Evolutionary conservation across 768 basidiomycete genomes (phyloP).

Genomic region (Boletus pseudo-olivaceus): DNA sequence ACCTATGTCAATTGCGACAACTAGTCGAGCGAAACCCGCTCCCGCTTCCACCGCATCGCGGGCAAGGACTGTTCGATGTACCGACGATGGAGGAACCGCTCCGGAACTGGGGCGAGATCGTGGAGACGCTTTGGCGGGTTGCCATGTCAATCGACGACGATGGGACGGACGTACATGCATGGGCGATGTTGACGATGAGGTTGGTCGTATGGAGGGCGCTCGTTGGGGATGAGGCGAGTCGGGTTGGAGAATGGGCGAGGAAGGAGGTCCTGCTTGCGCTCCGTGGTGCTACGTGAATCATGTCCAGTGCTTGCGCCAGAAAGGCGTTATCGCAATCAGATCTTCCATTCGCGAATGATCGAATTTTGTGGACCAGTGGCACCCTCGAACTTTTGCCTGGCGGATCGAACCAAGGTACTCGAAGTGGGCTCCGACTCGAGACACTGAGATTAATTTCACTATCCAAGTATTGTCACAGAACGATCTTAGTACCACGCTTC

Average conservation of each 20-base stretch:
- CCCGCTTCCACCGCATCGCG: conserved; percentile 32
- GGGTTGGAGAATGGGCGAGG: conserved; percentile 57
- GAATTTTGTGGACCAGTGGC: too few species aligned
- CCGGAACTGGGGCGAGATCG: conserved; percentile 45
- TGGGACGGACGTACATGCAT: neutral
- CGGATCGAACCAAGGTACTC: neutral
- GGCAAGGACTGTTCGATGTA: conserved; percentile 36
- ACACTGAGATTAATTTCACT: too few species aligned
- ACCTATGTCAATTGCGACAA: neutral
- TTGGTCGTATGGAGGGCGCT: conserved; percentile 15
- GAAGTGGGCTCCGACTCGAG: neutral
- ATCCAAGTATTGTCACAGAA: too few species aligned
- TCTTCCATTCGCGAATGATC: too few species aligned
- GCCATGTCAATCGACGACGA: conserved; percentile 17
- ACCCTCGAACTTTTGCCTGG: too few species aligned
- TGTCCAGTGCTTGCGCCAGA: neutral
- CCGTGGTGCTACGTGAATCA: neutral
- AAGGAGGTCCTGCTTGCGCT: conserved; percentile 12
- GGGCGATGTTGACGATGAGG: neutral
- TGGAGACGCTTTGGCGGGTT: conserved; percentile 45
- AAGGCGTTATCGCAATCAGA: too few species aligned
- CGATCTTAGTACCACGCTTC: too few species aligned
- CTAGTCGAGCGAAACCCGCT: neutral
- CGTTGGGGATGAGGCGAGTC: conserved; percentile 35
- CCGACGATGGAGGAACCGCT: conserved; percentile 28